These are phyloP conservation scores for Cladosporium sp. DNA, from an alignment of 2,329 filamentous ascomycete species.

Conservation along the genomic window DNA sequence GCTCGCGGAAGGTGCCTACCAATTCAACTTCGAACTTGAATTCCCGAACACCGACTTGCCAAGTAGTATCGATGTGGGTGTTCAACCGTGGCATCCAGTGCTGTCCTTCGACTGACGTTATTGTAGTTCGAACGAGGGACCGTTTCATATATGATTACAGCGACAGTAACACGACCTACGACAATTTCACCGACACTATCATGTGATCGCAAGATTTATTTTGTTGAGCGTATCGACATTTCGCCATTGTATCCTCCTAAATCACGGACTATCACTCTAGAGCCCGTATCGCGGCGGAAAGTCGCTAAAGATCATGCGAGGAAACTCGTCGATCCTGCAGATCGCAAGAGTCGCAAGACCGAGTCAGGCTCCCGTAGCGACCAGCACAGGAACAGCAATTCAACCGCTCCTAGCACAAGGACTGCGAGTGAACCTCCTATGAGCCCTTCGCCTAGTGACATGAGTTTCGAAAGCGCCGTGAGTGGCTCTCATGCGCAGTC, in stretches of 20 bases:
- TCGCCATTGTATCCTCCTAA: constrained; percentile 69
- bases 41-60: constrained; percentile 67
- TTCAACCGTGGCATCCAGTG: constrained; percentile 19
- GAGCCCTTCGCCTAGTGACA: constrained; percentile 45
- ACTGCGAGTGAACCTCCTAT: constrained; percentile 31
- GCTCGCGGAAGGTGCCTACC: constrained; percentile 68
- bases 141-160: constrained; percentile 84
- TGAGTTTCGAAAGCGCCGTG: constrained; percentile 41
- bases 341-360: constrained; percentile 23
- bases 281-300: constrained; percentile 71
- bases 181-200: constrained; percentile 75
- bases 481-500: constrained; percentile 40
- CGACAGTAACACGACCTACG: constrained; percentile 83
- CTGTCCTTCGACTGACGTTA: constrained; percentile 15
- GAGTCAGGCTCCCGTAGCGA: constrained; percentile 22
- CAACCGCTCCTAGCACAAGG: constrained; percentile 24
- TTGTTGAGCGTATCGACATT: constrained; percentile 82
- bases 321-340: constrained; percentile 24
- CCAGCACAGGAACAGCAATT: constrained; percentile 23
- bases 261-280: constrained; percentile 77
- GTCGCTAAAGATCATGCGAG: constrained; percentile 56
- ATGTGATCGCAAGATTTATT: constrained; percentile 74
- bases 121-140: constrained; percentile 90
- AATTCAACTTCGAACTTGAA: constrained; percentile 72
- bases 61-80: constrained; percentile 88